phyloP scores from a whole-genome alignment of 768 basidiomycete species.

The Suillus subluteus region DNA sequence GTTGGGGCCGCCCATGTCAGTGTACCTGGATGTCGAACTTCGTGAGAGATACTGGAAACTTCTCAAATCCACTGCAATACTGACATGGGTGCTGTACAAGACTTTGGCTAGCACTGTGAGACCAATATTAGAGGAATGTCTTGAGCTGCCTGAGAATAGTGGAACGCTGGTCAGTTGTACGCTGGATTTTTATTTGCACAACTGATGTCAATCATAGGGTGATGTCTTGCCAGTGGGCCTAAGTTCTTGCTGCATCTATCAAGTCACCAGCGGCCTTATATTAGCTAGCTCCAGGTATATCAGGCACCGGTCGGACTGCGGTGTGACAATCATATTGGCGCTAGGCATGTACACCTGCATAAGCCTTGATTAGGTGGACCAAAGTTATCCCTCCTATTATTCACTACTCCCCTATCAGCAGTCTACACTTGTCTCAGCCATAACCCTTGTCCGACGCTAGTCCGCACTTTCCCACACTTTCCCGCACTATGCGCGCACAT shows the following conservation, averaged over 20 bases:
- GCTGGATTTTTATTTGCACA: conserved; percentile 8
- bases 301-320: not conserved
- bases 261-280: not conserved
- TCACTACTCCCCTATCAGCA: too few relatives aligned
- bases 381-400: too few relatives aligned
- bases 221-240: conserved; percentile 42
- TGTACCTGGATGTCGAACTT: conserved; percentile 43
- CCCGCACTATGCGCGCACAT: too few relatives aligned
- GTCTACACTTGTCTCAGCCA: too few relatives aligned
- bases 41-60: conserved; percentile 51
- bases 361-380: too few relatives aligned
- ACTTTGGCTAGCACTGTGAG: conserved; percentile 50
- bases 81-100: conserved; percentile 61
- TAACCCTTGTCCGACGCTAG: too few relatives aligned
- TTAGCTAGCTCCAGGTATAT: not conserved
- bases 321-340: too few relatives aligned
- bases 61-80: conserved; percentile 48
- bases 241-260: too few relatives aligned
- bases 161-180: conserved; percentile 53
- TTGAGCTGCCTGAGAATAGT: conserved; percentile 50
- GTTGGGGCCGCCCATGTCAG: conserved; percentile 49
- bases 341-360: too few relatives aligned
- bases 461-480: too few relatives aligned
- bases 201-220: conserved; percentile 30
- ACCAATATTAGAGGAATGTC: conserved; percentile 55